Conservation (phyloP, 306 rosid species). For the Dryas drummondii region DNA sequence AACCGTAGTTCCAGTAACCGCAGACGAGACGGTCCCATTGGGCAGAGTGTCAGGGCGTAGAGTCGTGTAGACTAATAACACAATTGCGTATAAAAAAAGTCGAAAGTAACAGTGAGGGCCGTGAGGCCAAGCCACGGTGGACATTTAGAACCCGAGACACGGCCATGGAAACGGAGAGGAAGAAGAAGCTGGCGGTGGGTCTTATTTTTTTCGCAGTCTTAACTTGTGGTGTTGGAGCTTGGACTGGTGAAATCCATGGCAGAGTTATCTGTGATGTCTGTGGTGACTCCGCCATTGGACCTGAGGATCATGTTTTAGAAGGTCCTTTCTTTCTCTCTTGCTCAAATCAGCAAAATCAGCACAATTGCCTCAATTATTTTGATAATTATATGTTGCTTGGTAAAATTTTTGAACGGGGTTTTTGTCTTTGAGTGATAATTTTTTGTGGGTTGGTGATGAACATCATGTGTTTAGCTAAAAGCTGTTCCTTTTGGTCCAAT, state of each 20-base stretch:
- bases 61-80: background rate
- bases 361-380: background rate
- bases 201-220: constrained; percentile 37
- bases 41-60: background rate
- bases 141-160: constrained; percentile 1
- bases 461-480: background rate
- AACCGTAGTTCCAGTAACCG: background rate
- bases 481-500: constrained; percentile 9
- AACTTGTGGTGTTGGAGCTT: constrained; percentile 47
- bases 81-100: background rate
- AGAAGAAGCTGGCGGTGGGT: constrained; percentile 33
- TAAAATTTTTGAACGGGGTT: background rate
- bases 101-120: background rate
- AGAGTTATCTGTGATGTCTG: constrained; percentile 91
- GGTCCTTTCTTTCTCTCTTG: constrained; percentile 43
- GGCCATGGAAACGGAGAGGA: constrained; percentile 44
- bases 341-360: background rate
- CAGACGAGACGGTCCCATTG: background rate
- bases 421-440: constrained; percentile 3
- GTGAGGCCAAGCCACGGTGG: constrained; percentile 39
- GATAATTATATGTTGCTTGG: background rate
- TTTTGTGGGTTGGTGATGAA: background rate
- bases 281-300: constrained; percentile 84
- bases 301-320: constrained; percentile 87
- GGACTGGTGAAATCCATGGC: constrained; percentile 98